Evolutionary conservation across 1,139 yeast species (phyloP), one percentile per base, ranked within the genome.

Genomic region (Diutina rugosa): DNA sequence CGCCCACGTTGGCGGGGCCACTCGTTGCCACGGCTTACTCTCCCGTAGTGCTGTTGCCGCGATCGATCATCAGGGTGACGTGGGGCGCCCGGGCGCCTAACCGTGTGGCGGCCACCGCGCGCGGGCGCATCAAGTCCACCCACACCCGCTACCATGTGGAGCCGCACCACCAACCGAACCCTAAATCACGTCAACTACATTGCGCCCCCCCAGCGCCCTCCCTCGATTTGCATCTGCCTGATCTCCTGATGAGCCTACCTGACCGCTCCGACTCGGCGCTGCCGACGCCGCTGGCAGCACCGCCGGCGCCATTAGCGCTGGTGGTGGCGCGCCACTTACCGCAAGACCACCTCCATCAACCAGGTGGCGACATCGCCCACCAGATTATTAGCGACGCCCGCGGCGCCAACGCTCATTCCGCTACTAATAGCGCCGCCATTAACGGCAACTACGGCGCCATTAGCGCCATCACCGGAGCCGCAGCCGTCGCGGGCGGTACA

Each of bases 291-390:
- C 45, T 14, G n/a, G 45, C 41, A 9, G 14, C 41, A 16, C 14
- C 41, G 41, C 28, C 53, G n/a, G 8, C 44, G 26, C 14, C 4
- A 3, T 28, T n/a, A 28, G 28, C 45, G 44, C 53, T 32, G 53
- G 53, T 49, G 53, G 53, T 49, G 41, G 44, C 44, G 8, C 53
- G 53, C 28, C 53, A 49, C 32, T 12, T 49, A 7, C 75, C 67
- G 28, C 74, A 72, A 55, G 77, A 72, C 47, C 70, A 79, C 6
- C 67, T 81, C 54, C 77, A 75, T 57, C 66, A 74, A 49, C 87
- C 81, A 54, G 91, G 91, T 10, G 95, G 90, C 12, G 93, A 87
- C 65, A 83, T 87, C 45, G 79, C 87, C 2, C 71, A 90, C 60
- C 84, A 83, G 62, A 67, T 86, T 57, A 32, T 49, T 9, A 12